Evolutionary conservation across 805 yeast species (phyloP).

Genomic region (Ogataea dorogensis): DNA sequence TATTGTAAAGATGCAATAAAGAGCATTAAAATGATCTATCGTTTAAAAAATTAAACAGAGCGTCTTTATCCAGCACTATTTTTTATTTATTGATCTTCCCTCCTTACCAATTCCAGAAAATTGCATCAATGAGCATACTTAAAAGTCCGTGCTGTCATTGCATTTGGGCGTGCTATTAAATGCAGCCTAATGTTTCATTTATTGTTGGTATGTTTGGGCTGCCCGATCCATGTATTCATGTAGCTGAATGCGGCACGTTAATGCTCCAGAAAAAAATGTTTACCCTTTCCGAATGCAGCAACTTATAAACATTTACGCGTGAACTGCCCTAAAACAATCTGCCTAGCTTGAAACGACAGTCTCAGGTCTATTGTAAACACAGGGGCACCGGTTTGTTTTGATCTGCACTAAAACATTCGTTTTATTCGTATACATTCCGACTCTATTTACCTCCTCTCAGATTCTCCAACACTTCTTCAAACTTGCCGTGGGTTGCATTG

Average conservation of each 20-base stretch:
- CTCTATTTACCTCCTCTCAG: conserved; percentile 26
- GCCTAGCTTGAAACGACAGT: neutral
- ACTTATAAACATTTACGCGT: conserved; percentile 7
- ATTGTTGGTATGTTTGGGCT: conserved; percentile 4
- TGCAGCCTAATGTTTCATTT: conserved; percentile 11
- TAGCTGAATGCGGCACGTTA: conserved; percentile 7
- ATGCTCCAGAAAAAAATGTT: conserved; percentile 6
- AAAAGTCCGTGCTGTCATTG: neutral
- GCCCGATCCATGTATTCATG: conserved; percentile 3
- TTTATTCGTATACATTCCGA: conserved; percentile 1
- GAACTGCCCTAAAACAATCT: neutral
- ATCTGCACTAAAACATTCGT: conserved; percentile 4
- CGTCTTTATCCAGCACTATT: conserved; percentile 4
- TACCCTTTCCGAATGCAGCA: conserved; percentile 8
- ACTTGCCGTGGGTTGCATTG: conserved; percentile 76
- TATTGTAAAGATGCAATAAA: neutral
- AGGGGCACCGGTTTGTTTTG: neutral
- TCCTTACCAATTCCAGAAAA: conserved; percentile 5
- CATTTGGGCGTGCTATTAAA: neutral
- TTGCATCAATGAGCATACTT: conserved; percentile 3
- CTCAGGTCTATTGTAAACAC: too few species aligned
- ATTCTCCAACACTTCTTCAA: conserved; percentile 60
- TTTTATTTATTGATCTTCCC: conserved; percentile 3
- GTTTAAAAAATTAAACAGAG: conserved; percentile 3
- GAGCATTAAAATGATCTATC: conserved; percentile 11